Evolutionary conservation across 345 rosid species (phyloP), one percentile per base, ranked within the genome.

Genomic region (Rhodamnia rubescens): DNA sequence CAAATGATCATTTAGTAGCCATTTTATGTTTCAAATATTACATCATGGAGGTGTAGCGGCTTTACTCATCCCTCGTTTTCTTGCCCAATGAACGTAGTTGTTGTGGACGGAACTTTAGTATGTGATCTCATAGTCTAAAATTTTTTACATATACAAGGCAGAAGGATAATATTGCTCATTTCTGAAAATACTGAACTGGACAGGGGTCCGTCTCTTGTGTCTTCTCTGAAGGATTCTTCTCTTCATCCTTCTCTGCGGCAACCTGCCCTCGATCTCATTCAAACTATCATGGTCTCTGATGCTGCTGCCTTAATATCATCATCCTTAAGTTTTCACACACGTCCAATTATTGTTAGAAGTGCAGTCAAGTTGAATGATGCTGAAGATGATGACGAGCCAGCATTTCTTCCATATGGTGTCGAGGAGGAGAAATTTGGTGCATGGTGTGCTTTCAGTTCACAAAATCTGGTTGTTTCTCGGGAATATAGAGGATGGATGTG

Each of bases 151-250:
- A 44, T 36, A 69, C 78, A 69, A 69, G 78, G 78, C 16, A 69
- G 47, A 64, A 69, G 78, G 78, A 69, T 69, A 32, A 16, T 69
- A 36, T 69, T 69, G 40, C 78, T 69, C 47, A 86, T 83, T 85
- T 88, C 14, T 75, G 78, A 42, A 32, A 85, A 24, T 84, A 82
- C 74, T 86, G 84, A 85, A 85, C 87, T 91, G 88, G 87, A 87
- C 94, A 97, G 99, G 99, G 96, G 94, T 27, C 98, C 99, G 88
- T 92, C 95, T 85, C 98, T 97, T 84, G 93, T 96, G 89, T 92
- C 98, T 82, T 94, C 93, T 84, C 88, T 93, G 89, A 96, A 91
- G 90, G 99, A 97, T 93, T 89, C 94, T 88, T 93, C 98, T 27
- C 98, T 97, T 87, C 96, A 97, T 89, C 91, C 89, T 88, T 94